Base-by-base conservation (phyloP, 768 basidiomycete species). In the Macrolepiota albuminosa region DNA sequence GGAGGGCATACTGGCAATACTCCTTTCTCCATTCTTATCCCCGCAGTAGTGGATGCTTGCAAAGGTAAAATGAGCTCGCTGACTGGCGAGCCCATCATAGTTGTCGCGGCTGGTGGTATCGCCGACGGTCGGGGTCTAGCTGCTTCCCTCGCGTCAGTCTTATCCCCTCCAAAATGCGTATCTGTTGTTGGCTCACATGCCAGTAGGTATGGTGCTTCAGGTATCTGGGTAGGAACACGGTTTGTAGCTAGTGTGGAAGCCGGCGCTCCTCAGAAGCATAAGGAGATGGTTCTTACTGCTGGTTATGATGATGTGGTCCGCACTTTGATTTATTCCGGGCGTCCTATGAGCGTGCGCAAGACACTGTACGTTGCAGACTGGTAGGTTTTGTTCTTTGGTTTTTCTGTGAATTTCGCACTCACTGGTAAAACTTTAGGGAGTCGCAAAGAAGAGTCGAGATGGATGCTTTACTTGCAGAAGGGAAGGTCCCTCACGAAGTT, bases 1-100 rank as follows among this genome's bases (percentile, higher is more conserved):
- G 92, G 93, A 31, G 93, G 92, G 11, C 93, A 94, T 73, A 93
- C 93, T 0, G 91, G 93, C 42, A 88, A 91, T 56, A 90, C 82
- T 10, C 81, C 89, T 1, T 90, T 90, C 69, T 89, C 88, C 11
- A 81, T 94, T 62, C 82, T 95, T 34, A 88, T 93, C 53, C 93
- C 92, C 9, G 84, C 88, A 0, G 84, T 86, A 54, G 90, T 93
- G 49, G 93, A 94, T 70, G 68, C 87, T n/a, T 91, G 87, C 73
- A 84, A 81, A 68, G 73, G 77, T 63, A 75, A 77, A 45, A 88
- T 79, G 64, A 90, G 87, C 69, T 88, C 91, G n/a, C 72, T 95
- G 56, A 93, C 91, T 0, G 89, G 90, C 34, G 79, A 89, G 61
- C 85, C 87, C 31, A 73, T 95, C 56, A 64, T 87, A 24, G 89